phyloP scores from a whole-genome alignment of 2,329 filamentous ascomycete genomes.

The Ascochyta rabiei region DNA sequence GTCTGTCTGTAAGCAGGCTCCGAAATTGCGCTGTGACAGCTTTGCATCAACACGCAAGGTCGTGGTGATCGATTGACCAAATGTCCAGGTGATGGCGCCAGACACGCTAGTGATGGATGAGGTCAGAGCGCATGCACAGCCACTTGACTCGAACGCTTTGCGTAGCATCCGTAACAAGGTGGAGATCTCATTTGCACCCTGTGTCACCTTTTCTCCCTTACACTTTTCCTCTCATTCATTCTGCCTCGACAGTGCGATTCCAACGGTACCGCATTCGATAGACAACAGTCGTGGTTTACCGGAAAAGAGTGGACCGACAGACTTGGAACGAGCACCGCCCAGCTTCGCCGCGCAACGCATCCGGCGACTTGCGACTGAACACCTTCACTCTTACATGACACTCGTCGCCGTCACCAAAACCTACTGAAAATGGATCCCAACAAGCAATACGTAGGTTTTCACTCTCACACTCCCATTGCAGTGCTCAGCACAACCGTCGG shows the following conservation, averaged over 20 bases:
- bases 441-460: conserved; percentile 38
- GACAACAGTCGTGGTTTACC: background rate
- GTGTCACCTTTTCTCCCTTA: background rate
- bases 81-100: background rate
- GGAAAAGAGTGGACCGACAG: background rate
- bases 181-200: background rate
- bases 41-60: too few species aligned
- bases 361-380: conserved; percentile 8
- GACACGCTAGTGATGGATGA: background rate
- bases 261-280: background rate
- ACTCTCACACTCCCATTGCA: background rate
- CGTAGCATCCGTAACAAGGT: conserved; percentile 8
- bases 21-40: too few species aligned
- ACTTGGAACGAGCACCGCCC: conserved; percentile 21
- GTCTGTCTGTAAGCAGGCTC: too few species aligned
- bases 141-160: background rate
- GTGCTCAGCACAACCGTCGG: background rate
- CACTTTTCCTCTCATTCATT: background rate
- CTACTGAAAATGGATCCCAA: conserved; percentile 14
- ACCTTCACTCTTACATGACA: conserved; percentile 14
- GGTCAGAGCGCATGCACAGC: background rate
- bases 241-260: background rate
- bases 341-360: conserved; percentile 26
- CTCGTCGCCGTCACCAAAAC: background rate
- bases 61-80: background rate